A percentile compares a stretch with the other conserved stretches of the same genome.
phyloP scores from a whole-genome alignment of 2,329 filamentous ascomycete genomes.

The Cercospora berteroae region DNA sequence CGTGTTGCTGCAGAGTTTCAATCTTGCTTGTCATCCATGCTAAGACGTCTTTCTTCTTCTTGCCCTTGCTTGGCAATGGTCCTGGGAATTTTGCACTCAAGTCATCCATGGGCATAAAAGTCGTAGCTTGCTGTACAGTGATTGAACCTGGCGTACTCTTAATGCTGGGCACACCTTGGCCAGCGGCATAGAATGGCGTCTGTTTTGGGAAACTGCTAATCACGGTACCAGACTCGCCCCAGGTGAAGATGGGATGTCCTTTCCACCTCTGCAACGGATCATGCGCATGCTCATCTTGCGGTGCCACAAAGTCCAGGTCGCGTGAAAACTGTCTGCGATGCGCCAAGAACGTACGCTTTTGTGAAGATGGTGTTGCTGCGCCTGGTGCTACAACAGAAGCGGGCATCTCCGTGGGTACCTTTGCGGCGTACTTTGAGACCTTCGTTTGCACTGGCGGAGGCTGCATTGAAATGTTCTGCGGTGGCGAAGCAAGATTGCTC shows the following conservation, averaged over 20 bases:
- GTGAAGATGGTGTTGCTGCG: constrained; percentile 9
- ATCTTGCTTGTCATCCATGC: constrained; percentile 79
- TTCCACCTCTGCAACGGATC: constrained; percentile 89
- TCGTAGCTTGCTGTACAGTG: constrained; percentile 71
- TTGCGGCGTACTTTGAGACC: constrained; percentile 44
- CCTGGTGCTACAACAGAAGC: constrained; percentile 29
- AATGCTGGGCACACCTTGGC: constrained; percentile 70
- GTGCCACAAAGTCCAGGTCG: constrained; percentile 56
- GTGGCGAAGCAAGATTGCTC: constrained; percentile 38
- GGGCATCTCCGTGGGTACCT: constrained; percentile 20
- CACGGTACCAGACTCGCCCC: constrained; percentile 81
- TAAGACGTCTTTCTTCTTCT: constrained; percentile 94
- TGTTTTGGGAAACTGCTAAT: constrained; percentile 86
- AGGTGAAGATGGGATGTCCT: constrained; percentile 80
- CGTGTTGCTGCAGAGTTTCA: constrained; percentile 62
- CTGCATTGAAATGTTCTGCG: constrained; percentile 49
- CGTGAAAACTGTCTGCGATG: constrained; percentile 47
- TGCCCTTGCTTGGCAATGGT: constrained; percentile 81
- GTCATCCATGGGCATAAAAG: constrained; percentile 69
- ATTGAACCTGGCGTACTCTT: constrained; percentile 80
- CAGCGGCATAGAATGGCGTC: constrained; percentile 79
- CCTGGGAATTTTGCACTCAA: constrained; percentile 81
- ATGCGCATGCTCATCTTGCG: constrained; percentile 55
- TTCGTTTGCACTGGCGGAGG: constrained; percentile 58
- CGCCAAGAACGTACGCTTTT: constrained; percentile 17